Evolutionary conservation across 345 rosid species (phyloP).

Genomic region (Melastoma malabathricum): DNA sequence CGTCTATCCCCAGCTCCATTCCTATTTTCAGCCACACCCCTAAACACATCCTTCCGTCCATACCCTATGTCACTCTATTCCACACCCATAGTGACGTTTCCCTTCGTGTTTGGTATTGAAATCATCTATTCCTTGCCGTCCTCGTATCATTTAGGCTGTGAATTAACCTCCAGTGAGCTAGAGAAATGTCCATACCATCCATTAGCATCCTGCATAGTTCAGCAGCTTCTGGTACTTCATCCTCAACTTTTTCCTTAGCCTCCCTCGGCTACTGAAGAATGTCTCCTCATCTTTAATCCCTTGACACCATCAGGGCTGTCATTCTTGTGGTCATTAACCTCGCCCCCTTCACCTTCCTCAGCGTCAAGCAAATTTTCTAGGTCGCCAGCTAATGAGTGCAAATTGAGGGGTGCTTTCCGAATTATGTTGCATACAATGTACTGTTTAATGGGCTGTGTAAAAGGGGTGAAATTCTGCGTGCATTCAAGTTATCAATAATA

Average conservation of each 20-base stretch:
- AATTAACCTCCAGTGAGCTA: no score
- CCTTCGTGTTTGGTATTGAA: no score
- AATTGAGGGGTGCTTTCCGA: constrained; percentile 73
- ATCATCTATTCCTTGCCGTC: no score
- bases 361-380: constrained; percentile 96
- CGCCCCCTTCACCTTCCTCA: constrained; percentile 83
- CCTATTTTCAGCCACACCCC: no score
- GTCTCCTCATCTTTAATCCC: constrained; percentile 89
- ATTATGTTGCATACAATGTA: constrained; percentile 45
- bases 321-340: constrained; percentile 42
- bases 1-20: no score
- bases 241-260: constrained; percentile 87
- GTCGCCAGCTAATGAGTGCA: constrained; percentile 99
- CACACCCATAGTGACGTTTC: no score
- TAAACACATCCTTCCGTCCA: no score
- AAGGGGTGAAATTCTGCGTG: constrained; percentile 60
- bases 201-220: constrained; percentile 82
- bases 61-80: no score
- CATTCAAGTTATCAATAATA: constrained; percentile 77
- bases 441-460: constrained; percentile 76
- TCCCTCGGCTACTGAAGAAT: constrained; percentile 56
- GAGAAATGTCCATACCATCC: constrained; percentile 48
- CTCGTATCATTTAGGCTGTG: no score
- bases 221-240: constrained; percentile 91
- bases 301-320: constrained; percentile 73